Percentiles rank a stretch among this genome's conserved stretches.
Conservation (phyloP, 768 basidiomycete species). For the Nidularia pulvinata region DNA sequence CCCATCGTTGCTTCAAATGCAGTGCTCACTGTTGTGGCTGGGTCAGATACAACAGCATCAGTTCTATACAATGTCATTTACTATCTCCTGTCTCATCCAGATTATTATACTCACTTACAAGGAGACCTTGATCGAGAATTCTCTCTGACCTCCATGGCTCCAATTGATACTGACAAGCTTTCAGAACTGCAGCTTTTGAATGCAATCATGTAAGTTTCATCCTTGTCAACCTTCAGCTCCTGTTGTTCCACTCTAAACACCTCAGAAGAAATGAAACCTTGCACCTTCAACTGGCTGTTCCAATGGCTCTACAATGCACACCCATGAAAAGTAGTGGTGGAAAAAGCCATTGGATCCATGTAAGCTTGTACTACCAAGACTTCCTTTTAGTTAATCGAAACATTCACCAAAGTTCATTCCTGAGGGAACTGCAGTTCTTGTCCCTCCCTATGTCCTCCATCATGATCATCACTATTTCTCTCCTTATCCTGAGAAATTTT, state of each 20-base stretch:
- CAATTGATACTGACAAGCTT: constrained; percentile 16
- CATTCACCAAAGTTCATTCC: constrained; percentile 30
- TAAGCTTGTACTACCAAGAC: neutral
- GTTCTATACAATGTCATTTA: constrained; percentile 35
- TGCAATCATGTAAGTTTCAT: constrained; percentile 23
- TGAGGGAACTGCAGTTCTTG: constrained; percentile 35
- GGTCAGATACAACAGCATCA: constrained; percentile 46
- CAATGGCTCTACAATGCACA: constrained; percentile 17
- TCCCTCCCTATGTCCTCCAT: constrained; percentile 40
- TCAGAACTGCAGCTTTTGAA: constrained; percentile 18
- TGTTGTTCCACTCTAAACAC: neutral
- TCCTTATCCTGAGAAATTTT: constrained; percentile 28
- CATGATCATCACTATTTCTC: constrained; percentile 44
- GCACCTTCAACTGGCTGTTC: constrained; percentile 40
- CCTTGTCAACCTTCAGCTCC: neutral
- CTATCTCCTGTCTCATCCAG: constrained; percentile 34
- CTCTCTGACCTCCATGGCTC: constrained; percentile 17
- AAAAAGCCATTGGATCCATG: constrained; percentile 22
- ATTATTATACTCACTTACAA: constrained; percentile 28
- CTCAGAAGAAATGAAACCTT: constrained; percentile 37
- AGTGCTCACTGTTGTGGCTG: constrained; percentile 27
- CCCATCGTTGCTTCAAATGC: neutral
- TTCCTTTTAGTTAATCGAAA: neutral
- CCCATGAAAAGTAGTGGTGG: constrained; percentile 17
- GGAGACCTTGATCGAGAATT: constrained; percentile 35